Percentiles rank a stretch among this genome's conserved stretches.
Conservation (phyloP, 257 asterid species). For the Nicotiana paniculata region DNA sequence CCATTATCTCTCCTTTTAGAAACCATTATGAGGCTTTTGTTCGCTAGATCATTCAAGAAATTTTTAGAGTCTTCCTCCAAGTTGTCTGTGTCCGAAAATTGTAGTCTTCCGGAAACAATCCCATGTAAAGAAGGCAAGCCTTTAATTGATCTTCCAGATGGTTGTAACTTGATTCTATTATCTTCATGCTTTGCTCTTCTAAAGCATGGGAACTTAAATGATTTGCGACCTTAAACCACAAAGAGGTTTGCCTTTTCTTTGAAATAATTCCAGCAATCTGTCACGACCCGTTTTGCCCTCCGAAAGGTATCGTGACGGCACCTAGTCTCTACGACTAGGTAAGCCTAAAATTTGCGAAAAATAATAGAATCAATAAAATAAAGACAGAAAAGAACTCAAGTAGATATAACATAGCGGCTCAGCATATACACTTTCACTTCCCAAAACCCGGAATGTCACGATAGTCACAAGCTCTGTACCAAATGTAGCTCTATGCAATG, state of each 20-base stretch:
- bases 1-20: background rate
- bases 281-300: no score
- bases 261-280: background rate
- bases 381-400: no score
- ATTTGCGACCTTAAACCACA: background rate
- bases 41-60: constrained; percentile 7
- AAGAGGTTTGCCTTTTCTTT: background rate
- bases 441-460: no score
- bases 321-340: no score
- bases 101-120: background rate
- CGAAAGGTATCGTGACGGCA: no score
- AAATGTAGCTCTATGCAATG: no score
- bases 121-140: background rate
- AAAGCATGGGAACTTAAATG: background rate
- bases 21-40: no score
- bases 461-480: no score
- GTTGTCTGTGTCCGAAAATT: background rate
- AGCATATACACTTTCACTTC: no score
- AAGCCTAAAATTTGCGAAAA: no score
- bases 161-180: background rate
- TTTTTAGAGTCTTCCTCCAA: background rate
- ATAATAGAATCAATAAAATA: no score
- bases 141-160: background rate
- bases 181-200: background rate
- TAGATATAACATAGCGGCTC: no score